Conservation (phyloP, 2,329 filamentous ascomycete genomes). For the Nemania sp. region DNA sequence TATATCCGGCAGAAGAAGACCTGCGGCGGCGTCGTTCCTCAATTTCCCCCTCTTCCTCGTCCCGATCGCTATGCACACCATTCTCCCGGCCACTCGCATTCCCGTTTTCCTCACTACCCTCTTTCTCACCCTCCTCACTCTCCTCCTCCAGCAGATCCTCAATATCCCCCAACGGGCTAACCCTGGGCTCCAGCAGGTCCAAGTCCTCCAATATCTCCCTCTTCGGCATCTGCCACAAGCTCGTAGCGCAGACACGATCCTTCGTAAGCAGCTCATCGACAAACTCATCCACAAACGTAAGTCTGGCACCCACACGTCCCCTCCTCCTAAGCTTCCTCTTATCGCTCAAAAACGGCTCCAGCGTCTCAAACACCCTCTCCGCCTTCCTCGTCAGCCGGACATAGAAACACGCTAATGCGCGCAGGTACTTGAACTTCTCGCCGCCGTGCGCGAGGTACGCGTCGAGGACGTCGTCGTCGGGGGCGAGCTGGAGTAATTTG, state of each 20-base stretch:
- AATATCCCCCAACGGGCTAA: slow-evolving; percentile 84
- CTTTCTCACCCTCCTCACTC: slow-evolving; percentile 57
- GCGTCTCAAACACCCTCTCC: slow-evolving; percentile 79
- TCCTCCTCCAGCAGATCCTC: slow-evolving; percentile 76
- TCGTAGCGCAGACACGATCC: slow-evolving; percentile 90
- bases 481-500: slow-evolving; percentile 90
- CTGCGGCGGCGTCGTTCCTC: slow-evolving; percentile 10
- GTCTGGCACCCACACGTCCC: slow-evolving; percentile 76
- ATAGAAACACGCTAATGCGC: slow-evolving; percentile 92
- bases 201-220: slow-evolving; percentile 87
- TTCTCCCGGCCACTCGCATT: slow-evolving; percentile 22
- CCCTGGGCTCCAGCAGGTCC: slow-evolving; percentile 85
- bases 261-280: slow-evolving; percentile 91
- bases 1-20: slow-evolving; percentile 27
- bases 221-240: slow-evolving; percentile 89
- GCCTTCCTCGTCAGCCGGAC: slow-evolving; percentile 87
- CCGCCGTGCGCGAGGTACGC: slow-evolving; percentile 84
- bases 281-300: slow-evolving; percentile 92
- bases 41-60: slow-evolving; percentile 41
- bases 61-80: slow-evolving; percentile 30
- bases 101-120: slow-evolving; percentile 41
- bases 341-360: slow-evolving; percentile 88
- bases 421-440: slow-evolving; percentile 85
- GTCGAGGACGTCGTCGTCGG: slow-evolving; percentile 79
- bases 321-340: slow-evolving; percentile 84